Evolutionary conservation across 768 basidiomycete genomes (phyloP), one percentile per base, ranked within the genome.

Genomic region (Termitomyces eurrhizus): DNA sequence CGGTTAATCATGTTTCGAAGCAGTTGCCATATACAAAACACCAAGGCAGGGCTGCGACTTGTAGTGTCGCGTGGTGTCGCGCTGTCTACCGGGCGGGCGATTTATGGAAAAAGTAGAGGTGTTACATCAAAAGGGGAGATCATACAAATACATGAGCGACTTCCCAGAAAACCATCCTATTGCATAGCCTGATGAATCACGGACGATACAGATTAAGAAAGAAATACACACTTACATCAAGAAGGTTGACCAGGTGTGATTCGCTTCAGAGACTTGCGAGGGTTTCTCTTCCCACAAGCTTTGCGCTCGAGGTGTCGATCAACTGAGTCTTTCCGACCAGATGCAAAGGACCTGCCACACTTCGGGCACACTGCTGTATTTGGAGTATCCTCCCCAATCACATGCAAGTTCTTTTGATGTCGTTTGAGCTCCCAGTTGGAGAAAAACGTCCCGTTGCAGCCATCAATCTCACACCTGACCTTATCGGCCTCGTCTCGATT

Each of bases 351-450:
- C 44, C 44, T 46, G 51, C 51, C 51, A 53, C 58, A 59, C 51
- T 52, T 59, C 1, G 32, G 58, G 18, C 58, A 59, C 11, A 44
- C 50, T 4, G 51, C 51, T 18, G n/a, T 6, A 4, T 24, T 50
- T 12, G 21, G 11, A n/a, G 16, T 37, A 4, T 50, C 52, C 14
- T 32, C 44, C 45, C 53, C 59, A 21, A 49, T 59, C 45, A 36
- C 52, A 48, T 60, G 59, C 44, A 60, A 7, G 14, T 48, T 54
- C 45, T 37, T 54, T 29, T 37, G 42, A 52, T 58, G 57, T n/a
- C 59, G 59, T 33, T 46, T 46, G 26, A 54, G 59, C 29, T 60
- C 59, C 59, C 59, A 60, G 45, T 60, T 60, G 7, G 59, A 60
- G n/a, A 60, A 60, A 55, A 60, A 60, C 7, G 52, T 48, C 13